phyloP scores from a whole-genome alignment of 2,329 filamentous ascomycete genomes.

The Phoma sp. region DNA sequence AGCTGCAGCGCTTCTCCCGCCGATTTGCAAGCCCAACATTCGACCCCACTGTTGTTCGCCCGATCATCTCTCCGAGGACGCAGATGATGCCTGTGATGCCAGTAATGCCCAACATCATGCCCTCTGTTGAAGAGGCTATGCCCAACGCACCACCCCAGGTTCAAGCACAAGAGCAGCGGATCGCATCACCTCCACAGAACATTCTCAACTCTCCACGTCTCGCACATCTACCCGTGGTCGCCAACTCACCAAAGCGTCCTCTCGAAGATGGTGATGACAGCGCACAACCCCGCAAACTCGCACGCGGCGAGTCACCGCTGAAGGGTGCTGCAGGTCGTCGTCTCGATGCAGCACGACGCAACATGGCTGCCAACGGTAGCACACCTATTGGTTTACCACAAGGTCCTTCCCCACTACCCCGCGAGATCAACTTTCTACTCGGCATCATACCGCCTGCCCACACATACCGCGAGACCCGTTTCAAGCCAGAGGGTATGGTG shows the following conservation, averaged over 20 bases:
- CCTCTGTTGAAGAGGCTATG: constrained; percentile 40
- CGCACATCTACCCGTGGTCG: constrained; percentile 28
- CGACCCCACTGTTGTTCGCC: constrained; percentile 79
- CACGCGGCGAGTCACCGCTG: constrained; percentile 87
- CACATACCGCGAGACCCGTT: constrained; percentile 72
- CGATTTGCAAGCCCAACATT: constrained; percentile 74
- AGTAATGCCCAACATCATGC: constrained; percentile 51
- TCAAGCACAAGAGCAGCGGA: constrained; percentile 28
- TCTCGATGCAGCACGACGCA: constrained; percentile 73
- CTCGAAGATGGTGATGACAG: constrained; percentile 70
- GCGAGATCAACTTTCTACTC: constrained; percentile 62
- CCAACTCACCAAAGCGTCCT: constrained; percentile 56
- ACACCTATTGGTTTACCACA: constrained; percentile 32
- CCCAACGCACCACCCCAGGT: constrained; percentile 25
- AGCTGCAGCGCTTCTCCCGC: constrained; percentile 74
- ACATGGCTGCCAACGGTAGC: constrained; percentile 40
- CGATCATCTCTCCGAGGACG: constrained; percentile 79
- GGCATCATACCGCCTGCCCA: constrained; percentile 77
- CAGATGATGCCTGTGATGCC: constrained; percentile 68
- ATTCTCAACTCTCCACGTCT: constrained; percentile 41
- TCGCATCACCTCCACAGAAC: constrained; percentile 33
- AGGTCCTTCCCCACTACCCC: constrained; percentile 72
- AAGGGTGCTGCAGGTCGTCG: constrained; percentile 89
- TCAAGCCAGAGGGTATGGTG: constrained; percentile 75
- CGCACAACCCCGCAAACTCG: constrained; percentile 82